A percentile compares a stretch with the other conserved stretches of the same genome.
Evolutionary conservation across 345 rosid species (phyloP).

Genomic region (Atalantia buxifolia): DNA sequence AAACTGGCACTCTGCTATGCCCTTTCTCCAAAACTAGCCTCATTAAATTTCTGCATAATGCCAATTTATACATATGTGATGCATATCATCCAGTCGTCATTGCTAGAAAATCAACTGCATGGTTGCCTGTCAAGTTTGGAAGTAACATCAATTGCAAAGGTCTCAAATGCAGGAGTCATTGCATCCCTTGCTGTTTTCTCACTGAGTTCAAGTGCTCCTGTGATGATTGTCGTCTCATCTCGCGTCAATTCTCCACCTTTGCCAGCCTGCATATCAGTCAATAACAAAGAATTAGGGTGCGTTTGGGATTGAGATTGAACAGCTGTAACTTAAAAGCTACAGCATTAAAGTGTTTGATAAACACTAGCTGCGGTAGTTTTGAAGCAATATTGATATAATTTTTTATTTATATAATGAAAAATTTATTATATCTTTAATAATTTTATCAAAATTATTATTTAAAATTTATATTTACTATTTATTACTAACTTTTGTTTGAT

Average conservation of each 20-base stretch:
- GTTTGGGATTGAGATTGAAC: too few relatives aligned
- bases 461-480: too few relatives aligned
- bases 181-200: conserved; percentile 59
- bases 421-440: too few relatives aligned
- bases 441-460: too few relatives aligned
- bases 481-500: too few relatives aligned
- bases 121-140: conserved; percentile 55
- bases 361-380: too few relatives aligned
- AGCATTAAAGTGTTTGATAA: too few relatives aligned
- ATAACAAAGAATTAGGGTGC: not conserved
- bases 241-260: conserved; percentile 71
- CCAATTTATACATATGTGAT: not conserved
- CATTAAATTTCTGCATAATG: conserved; percentile 43
- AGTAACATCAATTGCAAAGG: conserved; percentile 52
- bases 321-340: too few relatives aligned
- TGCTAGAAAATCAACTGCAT: not conserved
- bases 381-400: too few relatives aligned
- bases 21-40: conserved; percentile 60
- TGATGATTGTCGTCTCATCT: conserved; percentile 71
- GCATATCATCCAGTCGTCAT: not conserved
- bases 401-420: too few relatives aligned
- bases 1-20: conserved; percentile 71
- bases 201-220: conserved; percentile 64
- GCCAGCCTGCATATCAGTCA: conserved; percentile 43
- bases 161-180: conserved; percentile 61